Percentiles rank a stretch among this genome's conserved stretches.
phyloP scores from a whole-genome alignment of 345 rosid genomes.

The Brassica carinata region DNA sequence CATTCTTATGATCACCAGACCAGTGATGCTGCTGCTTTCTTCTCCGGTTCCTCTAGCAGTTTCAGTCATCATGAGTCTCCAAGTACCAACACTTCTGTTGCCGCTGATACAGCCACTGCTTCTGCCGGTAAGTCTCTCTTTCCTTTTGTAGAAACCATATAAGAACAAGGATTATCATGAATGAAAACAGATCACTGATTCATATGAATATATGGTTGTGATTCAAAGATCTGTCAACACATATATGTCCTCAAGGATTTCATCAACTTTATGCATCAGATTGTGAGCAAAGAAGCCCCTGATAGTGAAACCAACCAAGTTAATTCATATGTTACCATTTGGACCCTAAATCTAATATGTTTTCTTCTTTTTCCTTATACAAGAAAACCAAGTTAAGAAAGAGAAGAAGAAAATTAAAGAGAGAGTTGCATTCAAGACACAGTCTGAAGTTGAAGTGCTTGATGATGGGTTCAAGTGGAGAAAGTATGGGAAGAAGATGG shows the following conservation, averaged over 20 bases:
- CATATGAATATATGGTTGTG: neutral
- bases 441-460: slow-evolving; percentile 76
- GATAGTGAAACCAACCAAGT: neutral
- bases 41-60: slow-evolving; percentile 40
- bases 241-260: neutral
- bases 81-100: slow-evolving; percentile 7
- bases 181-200: slow-evolving; percentile 10
- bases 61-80: slow-evolving; percentile 27
- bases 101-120: slow-evolving; percentile 15
- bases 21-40: slow-evolving; percentile 24
- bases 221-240: neutral
- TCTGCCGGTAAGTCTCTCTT: slow-evolving; percentile 38
- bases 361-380: neutral
- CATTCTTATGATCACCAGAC: slow-evolving; percentile 45
- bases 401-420: slow-evolving; percentile 52
- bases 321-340: neutral
- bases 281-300: neutral
- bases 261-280: neutral
- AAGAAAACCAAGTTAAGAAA: slow-evolving; percentile 34
- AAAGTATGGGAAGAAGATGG: slow-evolving; percentile 98
- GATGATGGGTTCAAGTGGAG: slow-evolving; percentile 97
- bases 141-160: neutral
- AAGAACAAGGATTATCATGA: neutral
- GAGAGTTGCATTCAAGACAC: slow-evolving; percentile 78
- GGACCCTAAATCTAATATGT: neutral